phyloP scores from a whole-genome alignment of 1,284 basidiomycete genomes.

The Puccinia hordei region DNA sequence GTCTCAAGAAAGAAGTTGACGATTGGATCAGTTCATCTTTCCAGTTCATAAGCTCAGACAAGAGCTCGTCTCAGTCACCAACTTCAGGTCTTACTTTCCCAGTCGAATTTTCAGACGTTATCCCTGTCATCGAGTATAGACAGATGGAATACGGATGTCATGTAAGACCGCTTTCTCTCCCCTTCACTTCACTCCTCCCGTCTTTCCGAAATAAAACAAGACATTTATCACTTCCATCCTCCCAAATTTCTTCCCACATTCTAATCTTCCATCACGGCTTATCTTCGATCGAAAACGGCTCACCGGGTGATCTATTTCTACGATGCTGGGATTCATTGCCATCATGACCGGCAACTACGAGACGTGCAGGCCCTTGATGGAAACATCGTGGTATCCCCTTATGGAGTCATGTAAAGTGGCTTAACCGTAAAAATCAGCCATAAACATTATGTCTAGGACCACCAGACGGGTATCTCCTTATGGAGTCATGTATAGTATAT shows the following conservation, averaged over 20 bases:
- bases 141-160: constrained; percentile 18
- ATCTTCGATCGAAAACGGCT: background rate
- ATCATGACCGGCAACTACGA: background rate
- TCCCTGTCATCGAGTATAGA: constrained; percentile 26
- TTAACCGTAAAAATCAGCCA: background rate
- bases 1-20: constrained; percentile 13
- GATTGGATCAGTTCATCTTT: constrained; percentile 27
- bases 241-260: background rate
- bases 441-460: too few relatives aligned
- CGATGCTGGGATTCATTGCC: too few relatives aligned
- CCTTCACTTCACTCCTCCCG: background rate
- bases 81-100: background rate
- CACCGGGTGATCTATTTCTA: too few relatives aligned
- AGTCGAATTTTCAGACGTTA: background rate
- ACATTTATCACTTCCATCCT: too few relatives aligned
- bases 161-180: background rate
- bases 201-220: background rate
- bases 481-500: constrained; percentile 15
- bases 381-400: constrained; percentile 9
- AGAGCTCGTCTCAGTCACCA: background rate
- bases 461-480: constrained; percentile 20
- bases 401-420: constrained; percentile 11
- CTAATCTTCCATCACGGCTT: background rate
- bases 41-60: background rate
- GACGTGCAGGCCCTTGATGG: constrained; percentile 11